These are phyloP conservation scores for Boletus eberwhitei DNA, from an alignment of 768 basidiomycete genomes.

Conservation along the genomic window DNA sequence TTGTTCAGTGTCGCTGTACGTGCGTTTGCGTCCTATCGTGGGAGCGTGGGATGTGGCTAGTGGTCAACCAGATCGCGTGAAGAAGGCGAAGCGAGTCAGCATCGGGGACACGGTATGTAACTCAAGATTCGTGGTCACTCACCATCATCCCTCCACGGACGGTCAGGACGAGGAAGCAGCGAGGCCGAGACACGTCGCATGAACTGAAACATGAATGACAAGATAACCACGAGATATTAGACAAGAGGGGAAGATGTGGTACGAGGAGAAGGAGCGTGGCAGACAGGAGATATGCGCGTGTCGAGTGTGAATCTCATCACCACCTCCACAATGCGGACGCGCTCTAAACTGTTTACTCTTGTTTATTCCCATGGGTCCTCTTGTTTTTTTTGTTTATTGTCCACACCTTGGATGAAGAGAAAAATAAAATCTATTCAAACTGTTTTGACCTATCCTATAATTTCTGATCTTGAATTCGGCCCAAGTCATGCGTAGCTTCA, in stretches of 20 bases:
- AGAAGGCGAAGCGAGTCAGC: conserved; percentile 12
- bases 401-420: background rate
- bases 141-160: conserved; percentile 80
- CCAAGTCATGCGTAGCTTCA: background rate
- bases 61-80: background rate
- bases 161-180: conserved; percentile 65
- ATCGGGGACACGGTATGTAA: background rate
- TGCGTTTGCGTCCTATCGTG: conserved; percentile 63
- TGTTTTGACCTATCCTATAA: background rate
- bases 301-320: background rate
- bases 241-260: background rate
- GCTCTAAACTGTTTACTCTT: conserved; percentile 20
- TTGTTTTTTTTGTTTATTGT: background rate
- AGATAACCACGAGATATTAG: background rate
- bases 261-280: conserved; percentile 2
- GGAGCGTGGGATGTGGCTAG: conserved; percentile 76
- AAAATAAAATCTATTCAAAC: background rate
- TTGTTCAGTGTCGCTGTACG: conserved; percentile 46
- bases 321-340: background rate
- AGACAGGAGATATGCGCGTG: conserved; percentile 5
- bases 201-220: conserved; percentile 54
- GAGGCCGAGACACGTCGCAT: conserved; percentile 69
- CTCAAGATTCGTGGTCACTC: conserved; percentile 28
- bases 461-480: too few species aligned
- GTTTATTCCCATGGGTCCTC: conserved; percentile 18